phyloP scores from a whole-genome alignment of 352 stramenopile genomes.

The Phytophthora constricta region DNA sequence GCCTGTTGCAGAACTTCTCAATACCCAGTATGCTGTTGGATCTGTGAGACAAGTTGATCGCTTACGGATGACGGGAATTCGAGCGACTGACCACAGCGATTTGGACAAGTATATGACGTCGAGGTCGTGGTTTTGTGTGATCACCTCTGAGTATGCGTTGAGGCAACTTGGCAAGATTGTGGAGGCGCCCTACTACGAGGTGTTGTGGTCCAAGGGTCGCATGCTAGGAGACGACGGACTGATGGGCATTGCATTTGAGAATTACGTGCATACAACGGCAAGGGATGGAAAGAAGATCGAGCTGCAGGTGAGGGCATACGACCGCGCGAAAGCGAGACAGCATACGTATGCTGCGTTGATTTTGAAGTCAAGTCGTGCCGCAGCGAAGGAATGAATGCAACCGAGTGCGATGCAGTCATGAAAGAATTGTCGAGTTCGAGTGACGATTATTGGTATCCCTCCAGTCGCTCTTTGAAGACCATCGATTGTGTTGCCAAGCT shows the following conservation, averaged over 20 bases:
- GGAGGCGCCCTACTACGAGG: slow-evolving; percentile 29
- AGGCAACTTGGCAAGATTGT: slow-evolving; percentile 25
- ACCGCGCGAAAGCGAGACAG: slow-evolving; percentile 10
- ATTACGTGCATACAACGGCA: slow-evolving; percentile 34
- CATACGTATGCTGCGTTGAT: slow-evolving; percentile 18
- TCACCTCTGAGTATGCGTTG: slow-evolving; percentile 38
- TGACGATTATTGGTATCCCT: slow-evolving; percentile 28
- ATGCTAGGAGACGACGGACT: slow-evolving; percentile 31
- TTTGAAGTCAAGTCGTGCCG: slow-evolving; percentile 19
- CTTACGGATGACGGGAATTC: slow-evolving; percentile 12
- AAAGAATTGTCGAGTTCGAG: slow-evolving; percentile 6
- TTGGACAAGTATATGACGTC: slow-evolving; percentile 12
- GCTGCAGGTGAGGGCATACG: slow-evolving; percentile 28
- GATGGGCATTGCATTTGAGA: slow-evolving; percentile 36
- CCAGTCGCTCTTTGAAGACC: slow-evolving; percentile 16
- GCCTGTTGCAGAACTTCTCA: too few species aligned
- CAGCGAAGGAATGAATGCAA: slow-evolving; percentile 20
- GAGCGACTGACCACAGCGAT: not conserved
- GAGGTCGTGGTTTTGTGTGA: slow-evolving; percentile 17
- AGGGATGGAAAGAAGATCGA: slow-evolving; percentile 22
- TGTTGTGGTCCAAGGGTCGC: slow-evolving; percentile 31
- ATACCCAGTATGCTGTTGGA: slow-evolving; percentile 3
- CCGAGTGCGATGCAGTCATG: slow-evolving; percentile 24
- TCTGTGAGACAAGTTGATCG: slow-evolving; percentile 6
- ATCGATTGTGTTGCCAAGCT: slow-evolving; percentile 28